Evolutionary conservation across 768 basidiomycete species (phyloP), one percentile per base, ranked within the genome.

Genomic region (Hirschioporus abietinus): DNA sequence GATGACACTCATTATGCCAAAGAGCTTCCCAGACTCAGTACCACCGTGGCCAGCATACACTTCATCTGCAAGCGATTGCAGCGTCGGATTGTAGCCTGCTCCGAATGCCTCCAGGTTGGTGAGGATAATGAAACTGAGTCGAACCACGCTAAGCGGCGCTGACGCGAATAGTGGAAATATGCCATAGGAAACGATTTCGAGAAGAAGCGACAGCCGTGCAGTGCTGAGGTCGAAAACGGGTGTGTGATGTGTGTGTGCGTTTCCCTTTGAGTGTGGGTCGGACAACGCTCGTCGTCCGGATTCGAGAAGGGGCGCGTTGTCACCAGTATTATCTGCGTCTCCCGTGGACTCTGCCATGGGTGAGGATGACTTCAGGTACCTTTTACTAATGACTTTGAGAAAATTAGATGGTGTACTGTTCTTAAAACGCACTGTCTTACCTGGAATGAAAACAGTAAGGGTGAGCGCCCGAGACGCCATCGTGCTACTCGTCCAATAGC

Each of bases 1-100:
- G 3, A 93, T 70, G 30, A 95, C 90, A 66, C 88, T 87, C 66
- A 95, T 69, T 3, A 87, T 92, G 12, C 93, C 95, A 72, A 95
- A 95, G 20, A 97, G 79, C 70, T 80, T 82, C 1, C 93, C 95
- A 17, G 82, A 78, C 71, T 94, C 90, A 15, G 80, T 81, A 1
- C 86, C 84, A 1, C 83, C 84, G 23, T 79, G 77, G n/a, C 76
- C 76, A 26, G 77, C 77, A 68, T 88, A 91, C 59, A 92, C 72
- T 23, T 89, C 84, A 58, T 96, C 76, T 1, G 92, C 87, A 36
- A 93, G 82, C 24, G 89, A 89, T 65, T 92, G 88, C 8, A 83
- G 66, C 1, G 91, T 87, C 9, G 95, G 93, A 24, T 72, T 74
- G 66, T 88, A 85, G 1, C 89, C 92, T 0, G 80, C 73, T 0